Percentiles rank a stretch among this genome's conserved stretches.
Conservation (phyloP, 2,329 filamentous ascomycete species). For the Dactylellina sp. region DNA sequence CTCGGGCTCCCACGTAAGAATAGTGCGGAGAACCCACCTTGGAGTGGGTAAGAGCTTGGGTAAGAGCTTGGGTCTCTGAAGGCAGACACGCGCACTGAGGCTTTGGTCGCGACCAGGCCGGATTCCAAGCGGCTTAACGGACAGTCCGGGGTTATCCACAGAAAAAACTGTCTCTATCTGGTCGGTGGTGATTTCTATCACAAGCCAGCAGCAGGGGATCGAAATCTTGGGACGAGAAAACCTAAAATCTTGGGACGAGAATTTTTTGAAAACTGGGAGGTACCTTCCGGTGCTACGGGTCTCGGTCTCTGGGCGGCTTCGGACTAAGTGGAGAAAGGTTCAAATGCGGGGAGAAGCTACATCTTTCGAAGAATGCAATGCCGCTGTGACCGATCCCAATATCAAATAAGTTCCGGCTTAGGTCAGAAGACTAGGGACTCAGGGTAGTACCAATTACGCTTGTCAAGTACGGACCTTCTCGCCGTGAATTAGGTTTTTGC, state of each 20-base stretch:
- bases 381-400: too few relatives aligned
- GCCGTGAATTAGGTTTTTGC: not conserved
- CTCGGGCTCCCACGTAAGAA: not conserved
- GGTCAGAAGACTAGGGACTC: not conserved
- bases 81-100: conserved; percentile 4
- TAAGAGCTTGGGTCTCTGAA: conserved; percentile 1
- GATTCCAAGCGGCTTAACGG: conserved; percentile 42
- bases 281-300: conserved; percentile 27
- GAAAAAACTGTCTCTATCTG: not conserved
- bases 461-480: not conserved
- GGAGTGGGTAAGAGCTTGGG: conserved; percentile 10
- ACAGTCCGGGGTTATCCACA: conserved; percentile 8
- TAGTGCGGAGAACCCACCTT: conserved; percentile 13
- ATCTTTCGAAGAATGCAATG: not conserved
- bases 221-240: conserved; percentile 22
- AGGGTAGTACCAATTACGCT: not conserved
- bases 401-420: not conserved
- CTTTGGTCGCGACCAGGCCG: conserved; percentile 16
- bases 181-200: conserved; percentile 26
- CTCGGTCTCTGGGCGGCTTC: conserved; percentile 16
- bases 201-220: conserved; percentile 20
- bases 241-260: conserved; percentile 6
- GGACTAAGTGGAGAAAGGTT: conserved; percentile 8
- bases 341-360: not conserved
- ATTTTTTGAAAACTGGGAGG: conserved; percentile 27